phyloP scores from a whole-genome alignment of 257 asterid genomes.

The Verbascum thapsus region DNA sequence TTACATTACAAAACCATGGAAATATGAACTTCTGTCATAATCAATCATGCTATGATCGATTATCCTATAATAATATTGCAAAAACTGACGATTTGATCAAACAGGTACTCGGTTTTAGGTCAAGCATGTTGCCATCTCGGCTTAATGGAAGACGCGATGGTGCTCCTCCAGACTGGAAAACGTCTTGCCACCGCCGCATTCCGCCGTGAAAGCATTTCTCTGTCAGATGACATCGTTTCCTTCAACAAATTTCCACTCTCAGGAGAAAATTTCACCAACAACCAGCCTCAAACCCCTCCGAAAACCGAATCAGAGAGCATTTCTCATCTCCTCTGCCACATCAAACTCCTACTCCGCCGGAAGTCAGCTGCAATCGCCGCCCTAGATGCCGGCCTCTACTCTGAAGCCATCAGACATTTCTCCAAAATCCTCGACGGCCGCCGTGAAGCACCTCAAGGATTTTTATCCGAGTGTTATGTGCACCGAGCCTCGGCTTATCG shows the following conservation, averaged over 20 bases:
- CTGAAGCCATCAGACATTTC: constrained; percentile 67
- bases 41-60: too few relatives aligned
- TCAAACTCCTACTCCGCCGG: constrained; percentile 66
- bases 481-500: constrained; percentile 63
- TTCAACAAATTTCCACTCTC: constrained; percentile 27
- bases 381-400: constrained; percentile 62
- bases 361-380: constrained; percentile 33
- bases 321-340: constrained; percentile 59
- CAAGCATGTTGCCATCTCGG: constrained; percentile 66
- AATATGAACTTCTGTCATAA: too few relatives aligned
- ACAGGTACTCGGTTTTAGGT: constrained; percentile 60
- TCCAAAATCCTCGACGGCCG: constrained; percentile 67
- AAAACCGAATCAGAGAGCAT: constrained; percentile 49
- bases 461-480: constrained; percentile 63
- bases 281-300: constrained; percentile 36
- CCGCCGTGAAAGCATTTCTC: constrained; percentile 63
- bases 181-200: constrained; percentile 58
- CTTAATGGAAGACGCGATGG: constrained; percentile 63
- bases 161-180: constrained; percentile 56
- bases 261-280: constrained; percentile 19
- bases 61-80: too few relatives aligned
- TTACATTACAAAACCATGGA: too few relatives aligned
- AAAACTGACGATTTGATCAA: constrained; percentile 24
- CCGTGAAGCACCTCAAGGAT: constrained; percentile 69
- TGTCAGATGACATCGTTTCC: constrained; percentile 35